Evolutionary conservation across 1,284 basidiomycete genomes (phyloP).

Genomic region (Leccinum subatratum): DNA sequence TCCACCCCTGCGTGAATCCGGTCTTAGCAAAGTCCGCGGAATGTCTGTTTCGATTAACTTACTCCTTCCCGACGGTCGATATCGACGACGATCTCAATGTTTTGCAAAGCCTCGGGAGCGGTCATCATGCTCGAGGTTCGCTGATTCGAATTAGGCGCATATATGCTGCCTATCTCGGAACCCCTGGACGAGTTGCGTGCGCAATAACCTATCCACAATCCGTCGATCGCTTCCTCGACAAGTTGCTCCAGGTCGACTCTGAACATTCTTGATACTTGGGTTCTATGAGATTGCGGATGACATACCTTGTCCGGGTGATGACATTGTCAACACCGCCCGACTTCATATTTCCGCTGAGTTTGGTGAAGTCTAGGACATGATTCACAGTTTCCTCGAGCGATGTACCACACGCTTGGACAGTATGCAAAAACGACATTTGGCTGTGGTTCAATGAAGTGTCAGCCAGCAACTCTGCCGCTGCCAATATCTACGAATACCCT

Average conservation of each 20-base stretch:
- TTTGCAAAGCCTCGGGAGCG: conserved; percentile 35
- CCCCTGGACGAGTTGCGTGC: conserved; percentile 67
- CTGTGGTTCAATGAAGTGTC: conserved; percentile 80
- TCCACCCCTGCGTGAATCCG: conserved; percentile 65
- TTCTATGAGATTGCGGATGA: not conserved
- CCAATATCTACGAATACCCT: conserved; percentile 59
- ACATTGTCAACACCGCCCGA: conserved; percentile 70
- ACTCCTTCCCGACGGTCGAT: conserved; percentile 71
- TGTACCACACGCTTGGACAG: conserved; percentile 82
- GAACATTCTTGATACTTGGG: not conserved
- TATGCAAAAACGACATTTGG: conserved; percentile 84
- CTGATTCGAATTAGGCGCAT: conserved; percentile 64
- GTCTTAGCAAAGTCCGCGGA: conserved; percentile 10
- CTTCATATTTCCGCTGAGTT: conserved; percentile 84
- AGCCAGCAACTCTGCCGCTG: conserved; percentile 81
- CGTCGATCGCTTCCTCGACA: conserved; percentile 93
- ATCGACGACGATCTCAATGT: conserved; percentile 86
- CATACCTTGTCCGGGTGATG: conserved; percentile 62
- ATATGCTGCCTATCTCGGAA: conserved; percentile 86
- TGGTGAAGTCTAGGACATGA: conserved; percentile 95
- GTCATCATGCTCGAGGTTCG: conserved; percentile 36
- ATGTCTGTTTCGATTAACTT: conserved; percentile 23
- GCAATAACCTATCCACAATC: conserved; percentile 90
- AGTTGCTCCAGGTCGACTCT: conserved; percentile 85
- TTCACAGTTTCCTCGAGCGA: conserved; percentile 88